Conservation (phyloP, 208 protist genomes). For the Leishmania gerbilli region DNA sequence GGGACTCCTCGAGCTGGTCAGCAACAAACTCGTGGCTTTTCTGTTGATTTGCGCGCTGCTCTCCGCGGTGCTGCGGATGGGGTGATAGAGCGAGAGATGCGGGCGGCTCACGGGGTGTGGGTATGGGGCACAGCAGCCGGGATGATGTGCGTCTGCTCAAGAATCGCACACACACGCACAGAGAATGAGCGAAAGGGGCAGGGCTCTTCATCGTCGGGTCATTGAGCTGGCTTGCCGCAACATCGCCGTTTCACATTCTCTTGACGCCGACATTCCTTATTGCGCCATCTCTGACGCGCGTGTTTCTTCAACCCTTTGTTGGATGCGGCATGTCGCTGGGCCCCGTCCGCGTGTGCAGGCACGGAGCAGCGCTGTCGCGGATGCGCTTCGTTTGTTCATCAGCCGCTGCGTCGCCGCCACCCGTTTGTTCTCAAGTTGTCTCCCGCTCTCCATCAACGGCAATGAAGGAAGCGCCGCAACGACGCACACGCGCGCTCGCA, state of each 20-base stretch:
- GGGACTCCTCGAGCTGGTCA: background rate
- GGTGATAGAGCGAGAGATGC: background rate
- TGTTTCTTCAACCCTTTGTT: background rate
- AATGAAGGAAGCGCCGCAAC: background rate
- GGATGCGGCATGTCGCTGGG: background rate
- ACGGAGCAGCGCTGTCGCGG: background rate
- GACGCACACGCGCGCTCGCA: background rate
- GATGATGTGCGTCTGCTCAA: background rate
- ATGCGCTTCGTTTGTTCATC: background rate
- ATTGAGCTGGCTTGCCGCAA: background rate
- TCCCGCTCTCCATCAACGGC: background rate
- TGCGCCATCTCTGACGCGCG: background rate
- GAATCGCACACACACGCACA: background rate
- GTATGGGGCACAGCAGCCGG: background rate
- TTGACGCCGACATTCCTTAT: background rate
- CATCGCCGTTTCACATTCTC: background rate
- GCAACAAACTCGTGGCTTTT: constrained; percentile 26
- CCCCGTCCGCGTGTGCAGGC: background rate
- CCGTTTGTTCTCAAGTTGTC: background rate
- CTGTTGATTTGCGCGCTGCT: constrained; percentile 29
- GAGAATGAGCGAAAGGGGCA: background rate
- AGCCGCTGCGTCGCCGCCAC: background rate
- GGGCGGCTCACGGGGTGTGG: background rate
- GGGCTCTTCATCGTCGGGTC: background rate
- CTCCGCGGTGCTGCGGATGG: constrained; percentile 30